phyloP scores from a whole-genome alignment of 805 yeast genomes.

The Candida maesae region DNA sequence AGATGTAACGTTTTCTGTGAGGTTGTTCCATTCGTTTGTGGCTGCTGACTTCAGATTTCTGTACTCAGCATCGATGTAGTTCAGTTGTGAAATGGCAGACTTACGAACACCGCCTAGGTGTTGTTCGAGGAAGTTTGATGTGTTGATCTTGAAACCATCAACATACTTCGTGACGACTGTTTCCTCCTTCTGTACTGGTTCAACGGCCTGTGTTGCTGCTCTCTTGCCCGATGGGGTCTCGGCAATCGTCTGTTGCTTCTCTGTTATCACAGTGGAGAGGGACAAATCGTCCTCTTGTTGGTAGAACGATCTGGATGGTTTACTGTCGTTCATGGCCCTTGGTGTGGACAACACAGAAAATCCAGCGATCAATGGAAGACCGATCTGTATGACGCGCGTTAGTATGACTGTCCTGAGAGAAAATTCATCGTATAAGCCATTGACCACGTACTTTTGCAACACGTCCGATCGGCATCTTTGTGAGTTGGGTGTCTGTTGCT shows the following conservation, averaged over 20 bases:
- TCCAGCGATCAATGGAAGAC: constrained; percentile 20
- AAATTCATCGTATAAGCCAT: too few species aligned
- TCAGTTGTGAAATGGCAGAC: constrained; percentile 15
- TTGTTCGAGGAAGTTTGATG: constrained; percentile 23
- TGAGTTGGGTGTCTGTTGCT: too few species aligned
- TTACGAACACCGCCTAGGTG: constrained; percentile 19
- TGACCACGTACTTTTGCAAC: too few species aligned
- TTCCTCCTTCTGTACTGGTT: constrained; percentile 4
- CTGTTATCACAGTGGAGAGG: constrained; percentile 7
- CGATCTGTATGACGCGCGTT: constrained; percentile 16
- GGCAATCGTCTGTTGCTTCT: constrained; percentile 6
- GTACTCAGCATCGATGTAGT: constrained; percentile 23
- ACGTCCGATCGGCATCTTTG: too few species aligned
- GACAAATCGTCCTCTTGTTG: constrained; percentile 18
- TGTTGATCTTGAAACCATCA: constrained; percentile 26
- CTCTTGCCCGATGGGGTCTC: constrained; percentile 4
- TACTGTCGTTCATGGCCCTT: constrained; percentile 34
- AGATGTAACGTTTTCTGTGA: constrained; percentile 16
- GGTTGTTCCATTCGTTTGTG: constrained; percentile 22
- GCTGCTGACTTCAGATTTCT: constrained; percentile 25
- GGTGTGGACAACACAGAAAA: constrained; percentile 30
- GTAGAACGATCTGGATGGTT: constrained; percentile 26
- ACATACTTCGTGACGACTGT: constrained; percentile 17
- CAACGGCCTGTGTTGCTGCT: constrained; percentile 1
- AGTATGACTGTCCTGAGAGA: too few species aligned